These are phyloP conservation scores for Puccinia brachypodii DNA, from an alignment of 1,284 basidiomycete genomes.

Conservation along the genomic window DNA sequence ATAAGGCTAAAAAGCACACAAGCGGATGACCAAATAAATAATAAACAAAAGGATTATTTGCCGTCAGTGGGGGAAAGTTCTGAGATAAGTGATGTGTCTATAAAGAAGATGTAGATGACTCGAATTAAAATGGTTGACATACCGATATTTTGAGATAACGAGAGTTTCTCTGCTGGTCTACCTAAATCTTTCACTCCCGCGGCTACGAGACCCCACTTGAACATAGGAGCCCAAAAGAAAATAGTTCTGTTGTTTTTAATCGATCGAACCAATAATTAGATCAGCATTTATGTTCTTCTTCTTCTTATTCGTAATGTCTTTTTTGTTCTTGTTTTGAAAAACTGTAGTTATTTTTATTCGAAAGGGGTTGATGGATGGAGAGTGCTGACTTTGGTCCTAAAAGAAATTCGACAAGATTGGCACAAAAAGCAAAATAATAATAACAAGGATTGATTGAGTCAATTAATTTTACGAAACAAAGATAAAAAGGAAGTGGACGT, in stretches of 20 bases:
- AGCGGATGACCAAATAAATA: neutral
- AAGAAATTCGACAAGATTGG: too few relatives aligned
- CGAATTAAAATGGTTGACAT: neutral
- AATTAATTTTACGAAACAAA: neutral
- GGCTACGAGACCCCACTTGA: slow-evolving; percentile 42
- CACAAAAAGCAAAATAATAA: too few relatives aligned
- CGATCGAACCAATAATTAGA: too few relatives aligned
- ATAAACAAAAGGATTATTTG: neutral
- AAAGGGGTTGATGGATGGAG: too few relatives aligned
- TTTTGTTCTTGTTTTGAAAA: too few relatives aligned
- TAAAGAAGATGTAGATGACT: too few relatives aligned
- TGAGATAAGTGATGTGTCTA: too few relatives aligned
- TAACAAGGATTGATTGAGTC: too few relatives aligned
- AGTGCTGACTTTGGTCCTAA: too few relatives aligned
- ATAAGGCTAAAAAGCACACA: slow-evolving; percentile 17
- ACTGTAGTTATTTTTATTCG: too few relatives aligned
- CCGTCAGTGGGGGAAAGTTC: neutral
- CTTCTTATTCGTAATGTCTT: too few relatives aligned
- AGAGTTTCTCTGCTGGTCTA: slow-evolving; percentile 46
- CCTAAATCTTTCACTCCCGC: slow-evolving; percentile 32
- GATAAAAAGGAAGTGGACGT: neutral
- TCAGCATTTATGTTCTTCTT: too few relatives aligned
- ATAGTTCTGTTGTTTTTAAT: slow-evolving; percentile 7
- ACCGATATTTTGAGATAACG: slow-evolving; percentile 46
- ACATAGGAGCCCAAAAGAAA: slow-evolving; percentile 46